Conservation (phyloP, 1,284 basidiomycete genomes). For the Vanrija humicola region DNA sequence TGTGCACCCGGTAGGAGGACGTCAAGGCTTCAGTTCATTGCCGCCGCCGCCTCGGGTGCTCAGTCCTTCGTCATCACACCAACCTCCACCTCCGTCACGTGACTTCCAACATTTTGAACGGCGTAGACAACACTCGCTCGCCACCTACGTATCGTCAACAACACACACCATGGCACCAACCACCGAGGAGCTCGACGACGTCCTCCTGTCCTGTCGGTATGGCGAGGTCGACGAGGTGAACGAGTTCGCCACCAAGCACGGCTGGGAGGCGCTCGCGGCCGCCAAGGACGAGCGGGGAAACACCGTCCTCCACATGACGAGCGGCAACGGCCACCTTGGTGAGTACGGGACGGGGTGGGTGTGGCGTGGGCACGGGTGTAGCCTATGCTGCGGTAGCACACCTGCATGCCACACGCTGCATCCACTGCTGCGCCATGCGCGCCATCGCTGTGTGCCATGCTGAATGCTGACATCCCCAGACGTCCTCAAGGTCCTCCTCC, state of each 20-base stretch:
- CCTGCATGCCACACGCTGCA: too few species aligned
- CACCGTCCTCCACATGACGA: constrained; percentile 74
- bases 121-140: neutral
- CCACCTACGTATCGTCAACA: neutral
- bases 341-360: constrained; percentile 31
- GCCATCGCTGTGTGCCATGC: neutral
- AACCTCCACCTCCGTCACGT: neutral
- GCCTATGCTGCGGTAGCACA: neutral
- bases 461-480: neutral
- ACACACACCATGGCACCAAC: constrained; percentile 27
- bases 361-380: too few species aligned
- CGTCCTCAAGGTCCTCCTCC: constrained; percentile 23
- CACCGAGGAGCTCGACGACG: constrained; percentile 65
- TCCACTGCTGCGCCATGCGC: too few species aligned
- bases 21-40: neutral
- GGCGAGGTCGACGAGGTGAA: constrained; percentile 75
- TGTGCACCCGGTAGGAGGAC: neutral
- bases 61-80: neutral
- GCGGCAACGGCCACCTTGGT: constrained; percentile 82
- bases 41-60: too few species aligned
- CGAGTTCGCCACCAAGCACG: constrained; percentile 61
- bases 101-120: neutral
- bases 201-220: constrained; percentile 77
- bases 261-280: constrained; percentile 54
- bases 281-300: constrained; percentile 72